Percentiles rank a stretch among this genome's conserved stretches.
phyloP scores from a whole-genome alignment of 352 stramenopile genomes.

The Blastocystis sp. region DNA sequence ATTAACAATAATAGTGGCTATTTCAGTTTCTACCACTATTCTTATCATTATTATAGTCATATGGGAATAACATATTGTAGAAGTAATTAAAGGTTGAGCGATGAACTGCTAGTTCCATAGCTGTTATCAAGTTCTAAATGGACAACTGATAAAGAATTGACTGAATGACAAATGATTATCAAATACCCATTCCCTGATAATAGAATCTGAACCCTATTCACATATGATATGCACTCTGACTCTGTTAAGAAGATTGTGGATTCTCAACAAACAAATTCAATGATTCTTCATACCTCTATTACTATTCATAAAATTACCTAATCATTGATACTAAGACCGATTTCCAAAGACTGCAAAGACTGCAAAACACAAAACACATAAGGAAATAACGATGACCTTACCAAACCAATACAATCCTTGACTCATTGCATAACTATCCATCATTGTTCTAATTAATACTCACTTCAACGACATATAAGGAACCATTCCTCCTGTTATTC shows the following conservation, averaged over 20 bases:
- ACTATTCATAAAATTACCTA: not conserved
- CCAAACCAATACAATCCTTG: not conserved
- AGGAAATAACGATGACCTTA: not conserved
- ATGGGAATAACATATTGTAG: no score
- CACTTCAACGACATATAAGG: slow-evolving; percentile 20
- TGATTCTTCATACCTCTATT: not conserved
- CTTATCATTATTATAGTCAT: no score
- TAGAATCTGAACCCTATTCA: no score
- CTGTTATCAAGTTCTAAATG: no score
- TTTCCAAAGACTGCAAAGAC: slow-evolving; percentile 7
- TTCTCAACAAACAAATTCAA: not conserved
- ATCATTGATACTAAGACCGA: not conserved
- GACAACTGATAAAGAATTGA: no score
- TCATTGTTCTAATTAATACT: not conserved
- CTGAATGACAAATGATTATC: no score
- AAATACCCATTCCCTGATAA: no score
- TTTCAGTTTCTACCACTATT: no score
- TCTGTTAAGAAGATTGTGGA: not conserved
- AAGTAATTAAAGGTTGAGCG: no score
- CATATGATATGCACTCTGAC: not conserved
- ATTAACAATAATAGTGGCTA: no score
- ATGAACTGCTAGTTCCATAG: no score
- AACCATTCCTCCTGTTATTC: slow-evolving; percentile 3
- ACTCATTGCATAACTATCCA: not conserved
- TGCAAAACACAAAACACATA: not conserved